phyloP scores from a whole-genome alignment of 129 eudicot species.

The Heracleum sosnowskyi region DNA sequence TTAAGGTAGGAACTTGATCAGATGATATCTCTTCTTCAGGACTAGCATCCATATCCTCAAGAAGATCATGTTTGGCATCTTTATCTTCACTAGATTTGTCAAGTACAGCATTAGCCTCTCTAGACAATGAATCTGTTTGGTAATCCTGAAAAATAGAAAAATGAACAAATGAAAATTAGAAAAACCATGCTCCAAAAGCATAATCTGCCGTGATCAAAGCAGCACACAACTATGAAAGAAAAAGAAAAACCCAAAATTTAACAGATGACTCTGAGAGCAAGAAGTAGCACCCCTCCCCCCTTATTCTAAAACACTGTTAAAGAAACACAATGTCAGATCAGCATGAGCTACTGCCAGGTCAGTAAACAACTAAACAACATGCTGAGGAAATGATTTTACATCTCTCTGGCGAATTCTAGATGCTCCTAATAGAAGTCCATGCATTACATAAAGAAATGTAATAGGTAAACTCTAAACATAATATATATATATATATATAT shows the following conservation, averaged over 20 bases:
- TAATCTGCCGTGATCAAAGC: neutral
- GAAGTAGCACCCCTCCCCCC: neutral
- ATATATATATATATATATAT: too few relatives aligned
- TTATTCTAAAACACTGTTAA: neutral
- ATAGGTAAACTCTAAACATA: neutral
- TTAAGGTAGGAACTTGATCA: constrained; percentile 73
- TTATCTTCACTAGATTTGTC: constrained; percentile 42
- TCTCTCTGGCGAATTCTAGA: neutral
- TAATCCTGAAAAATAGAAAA: constrained; percentile 36
- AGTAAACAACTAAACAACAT: neutral
- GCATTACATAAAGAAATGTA: neutral
- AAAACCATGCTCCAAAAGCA: neutral
- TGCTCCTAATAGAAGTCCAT: neutral
- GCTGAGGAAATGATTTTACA: neutral
- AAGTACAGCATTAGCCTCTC: constrained; percentile 34
- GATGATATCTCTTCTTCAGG: constrained; percentile 40
- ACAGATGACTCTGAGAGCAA: neutral
- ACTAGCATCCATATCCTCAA: constrained; percentile 41
- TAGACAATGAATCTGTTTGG: constrained; percentile 31
- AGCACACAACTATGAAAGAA: neutral
- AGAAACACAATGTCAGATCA: neutral
- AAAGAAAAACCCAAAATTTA: neutral
- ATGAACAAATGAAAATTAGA: neutral
- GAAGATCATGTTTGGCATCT: constrained; percentile 22
- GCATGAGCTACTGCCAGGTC: neutral